A percentile compares a stretch with the other conserved stretches of the same genome.
These are phyloP conservation scores for Dunaliella sp. DNA, from an alignment of 139 green algal genomes.

Conservation along the genomic window DNA sequence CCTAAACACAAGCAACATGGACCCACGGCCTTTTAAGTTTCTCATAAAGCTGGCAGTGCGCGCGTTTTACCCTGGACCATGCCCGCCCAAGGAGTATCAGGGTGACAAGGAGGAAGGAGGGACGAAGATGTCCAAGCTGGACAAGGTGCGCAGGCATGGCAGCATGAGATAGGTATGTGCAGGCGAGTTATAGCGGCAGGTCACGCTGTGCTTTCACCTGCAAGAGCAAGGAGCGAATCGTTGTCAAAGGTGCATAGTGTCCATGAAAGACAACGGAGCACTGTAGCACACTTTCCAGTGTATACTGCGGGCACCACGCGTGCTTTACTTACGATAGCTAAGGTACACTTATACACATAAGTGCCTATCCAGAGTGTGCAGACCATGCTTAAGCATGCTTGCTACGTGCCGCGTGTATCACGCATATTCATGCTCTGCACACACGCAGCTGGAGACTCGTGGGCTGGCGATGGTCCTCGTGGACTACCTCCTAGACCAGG, in stretches of 20 bases:
- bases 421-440: background rate
- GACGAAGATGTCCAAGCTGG: slow-evolving; percentile 36
- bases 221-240: too few relatives aligned
- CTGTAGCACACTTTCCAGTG: too few relatives aligned
- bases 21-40: slow-evolving; percentile 9
- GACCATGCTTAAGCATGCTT: background rate
- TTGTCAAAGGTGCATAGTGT: too few relatives aligned
- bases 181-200: too few relatives aligned
- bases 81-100: slow-evolving; percentile 26
- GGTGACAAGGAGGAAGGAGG: slow-evolving; percentile 15
- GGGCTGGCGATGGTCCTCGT: slow-evolving; percentile 38
- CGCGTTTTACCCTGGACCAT: slow-evolving; percentile 37
- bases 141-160: too few relatives aligned
- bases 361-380: background rate
- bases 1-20: too few relatives aligned
- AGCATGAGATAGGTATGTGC: too few relatives aligned
- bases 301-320: too few relatives aligned
- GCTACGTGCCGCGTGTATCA: background rate
- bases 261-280: too few relatives aligned
- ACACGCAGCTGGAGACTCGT: slow-evolving; percentile 36
- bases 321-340: too few relatives aligned
- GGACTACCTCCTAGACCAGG: slow-evolving; percentile 36
- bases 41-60: slow-evolving; percentile 29
- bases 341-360: too few relatives aligned
- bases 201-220: too few relatives aligned